These are phyloP conservation scores for Penicillium sp. DNA, from an alignment of 2,329 filamentous ascomycete genomes.

Conservation along the genomic window DNA sequence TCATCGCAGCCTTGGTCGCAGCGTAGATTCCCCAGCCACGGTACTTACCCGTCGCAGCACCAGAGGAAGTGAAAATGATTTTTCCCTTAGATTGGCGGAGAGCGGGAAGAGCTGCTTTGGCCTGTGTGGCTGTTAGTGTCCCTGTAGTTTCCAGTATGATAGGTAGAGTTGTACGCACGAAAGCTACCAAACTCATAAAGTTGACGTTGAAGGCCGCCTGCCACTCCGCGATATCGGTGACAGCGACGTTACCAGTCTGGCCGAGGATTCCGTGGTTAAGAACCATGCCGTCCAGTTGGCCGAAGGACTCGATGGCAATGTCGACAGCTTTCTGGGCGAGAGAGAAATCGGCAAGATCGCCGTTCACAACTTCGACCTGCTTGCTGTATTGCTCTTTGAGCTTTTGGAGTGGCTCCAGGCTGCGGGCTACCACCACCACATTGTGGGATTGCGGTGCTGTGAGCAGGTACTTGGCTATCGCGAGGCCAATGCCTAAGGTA, in stretches of 20 bases:
- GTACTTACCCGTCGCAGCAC: constrained; percentile 33
- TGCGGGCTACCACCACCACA: constrained; percentile 60
- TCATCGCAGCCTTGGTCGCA: constrained; percentile 39
- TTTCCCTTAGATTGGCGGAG: constrained; percentile 36
- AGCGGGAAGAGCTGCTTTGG: constrained; percentile 33
- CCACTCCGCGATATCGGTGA: constrained; percentile 72
- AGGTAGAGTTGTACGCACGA: constrained; percentile 58
- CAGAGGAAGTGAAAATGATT: constrained; percentile 39
- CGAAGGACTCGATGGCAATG: constrained; percentile 66
- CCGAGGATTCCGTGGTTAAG: constrained; percentile 83
- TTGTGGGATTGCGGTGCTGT: constrained; percentile 50
- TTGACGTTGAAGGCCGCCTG: constrained; percentile 76
- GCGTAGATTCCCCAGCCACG: constrained; percentile 39
- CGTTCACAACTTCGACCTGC: constrained; percentile 57
- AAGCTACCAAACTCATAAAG: constrained; percentile 75
- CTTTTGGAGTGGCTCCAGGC: constrained; percentile 52
- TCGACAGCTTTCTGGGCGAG: constrained; percentile 63
- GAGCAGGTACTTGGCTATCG: constrained; percentile 61
- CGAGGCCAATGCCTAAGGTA: constrained; percentile 58
- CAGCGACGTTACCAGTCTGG: constrained; percentile 69
- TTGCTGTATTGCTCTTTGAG: constrained; percentile 55
- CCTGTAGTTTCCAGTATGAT: too few species aligned
- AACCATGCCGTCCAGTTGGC: constrained; percentile 74
- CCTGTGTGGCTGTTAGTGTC: constrained; percentile 13
- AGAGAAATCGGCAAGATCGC: constrained; percentile 56